These are phyloP conservation scores for Phytopythium sindhum DNA, from an alignment of 352 stramenopile genomes.

Conservation along the genomic window DNA sequence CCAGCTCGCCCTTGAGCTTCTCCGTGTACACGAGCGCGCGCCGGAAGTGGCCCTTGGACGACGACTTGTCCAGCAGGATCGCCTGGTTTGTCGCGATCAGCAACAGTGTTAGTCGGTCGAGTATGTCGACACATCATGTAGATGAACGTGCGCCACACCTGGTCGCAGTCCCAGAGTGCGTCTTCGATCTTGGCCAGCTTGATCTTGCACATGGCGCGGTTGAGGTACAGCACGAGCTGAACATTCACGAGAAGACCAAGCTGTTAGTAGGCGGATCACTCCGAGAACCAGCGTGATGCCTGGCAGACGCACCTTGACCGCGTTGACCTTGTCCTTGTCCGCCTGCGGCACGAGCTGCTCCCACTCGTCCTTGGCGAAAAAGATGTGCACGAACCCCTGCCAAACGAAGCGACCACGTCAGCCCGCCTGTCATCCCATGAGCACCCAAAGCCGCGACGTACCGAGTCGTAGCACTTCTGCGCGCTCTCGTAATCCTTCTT, in stretches of 20 bases:
- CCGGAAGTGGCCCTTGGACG: slow-evolving; percentile 78
- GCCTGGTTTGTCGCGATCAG: slow-evolving; percentile 30
- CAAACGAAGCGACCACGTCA: slow-evolving; percentile 4
- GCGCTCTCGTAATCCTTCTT: slow-evolving; percentile 71
- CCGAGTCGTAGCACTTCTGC: slow-evolving; percentile 86
- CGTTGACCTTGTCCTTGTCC: slow-evolving; percentile 80
- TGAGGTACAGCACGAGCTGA: slow-evolving; percentile 74
- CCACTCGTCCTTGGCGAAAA: slow-evolving; percentile 85
- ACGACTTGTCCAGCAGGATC: slow-evolving; percentile 56
- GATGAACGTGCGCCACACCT: slow-evolving; percentile 31
- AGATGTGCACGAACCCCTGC: slow-evolving; percentile 85
- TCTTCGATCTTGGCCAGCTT: slow-evolving; percentile 84
- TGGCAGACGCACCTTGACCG: slow-evolving; percentile 51
- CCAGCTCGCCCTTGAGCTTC: slow-evolving; percentile 76
- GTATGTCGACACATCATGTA: neutral
- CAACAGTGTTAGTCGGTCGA: neutral
- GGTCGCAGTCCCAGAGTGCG: slow-evolving; percentile 80
- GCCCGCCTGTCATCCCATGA: neutral
- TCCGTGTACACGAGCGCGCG: slow-evolving; percentile 75
- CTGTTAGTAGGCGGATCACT: neutral
- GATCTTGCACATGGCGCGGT: slow-evolving; percentile 81
- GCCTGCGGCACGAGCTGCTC: slow-evolving; percentile 66
- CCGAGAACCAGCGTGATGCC: neutral
- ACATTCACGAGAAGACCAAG: neutral
- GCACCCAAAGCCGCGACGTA: slow-evolving; percentile 11